Evolutionary conservation across 163 green algal species (phyloP), one percentile per base, ranked within the genome.

Genomic region (Chlamydomonas reinhardtii): DNA sequence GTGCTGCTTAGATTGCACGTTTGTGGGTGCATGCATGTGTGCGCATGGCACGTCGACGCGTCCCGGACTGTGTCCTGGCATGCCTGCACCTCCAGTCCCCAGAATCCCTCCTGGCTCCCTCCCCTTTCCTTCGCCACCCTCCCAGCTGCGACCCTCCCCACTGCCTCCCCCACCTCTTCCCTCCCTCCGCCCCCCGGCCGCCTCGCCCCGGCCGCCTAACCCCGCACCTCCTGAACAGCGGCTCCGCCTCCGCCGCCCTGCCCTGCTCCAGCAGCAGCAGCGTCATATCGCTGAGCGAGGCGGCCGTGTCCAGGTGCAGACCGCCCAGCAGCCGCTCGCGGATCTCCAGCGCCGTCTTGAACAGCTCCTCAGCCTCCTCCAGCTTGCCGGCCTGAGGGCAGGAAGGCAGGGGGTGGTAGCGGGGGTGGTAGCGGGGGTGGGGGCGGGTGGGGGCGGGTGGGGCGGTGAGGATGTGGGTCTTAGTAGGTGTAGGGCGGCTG

Each of bases 311-410:
- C 70, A 87, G 56, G 29, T 74, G 52, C 17, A 65, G 56, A 19
- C 71, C 35, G 4, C 81, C 81, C 70, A 74, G 56, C 59, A 73
- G 20, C 35, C 25, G 52, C 81, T 87, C 81, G 9, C 81, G 81
- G 29, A 87, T 80, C 56, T 73, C 71, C 59, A 87, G 59, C 12
- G 81, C 81, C 56, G 70, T 24, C 35, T 65, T 74, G 81, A 87
- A 87, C 17, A 87, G 71, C 59, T 87, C 81, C 71, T 80, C 71
- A 2, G 81, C 81, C 70, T 87, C 81, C 8, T 65, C 70, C 70
- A 87, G 17, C 71, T 87, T 87, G 61, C 59, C 71, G 19, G 59
- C 59, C 81, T 87, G 34, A 0, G 31, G 29, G 62, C 3, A 5
- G 24, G 24, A 2, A 5, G 61, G 24, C 6, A 22, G 61, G 3